phyloP scores from a whole-genome alignment of 768 basidiomycete genomes.

The Serendipita sp. region DNA sequence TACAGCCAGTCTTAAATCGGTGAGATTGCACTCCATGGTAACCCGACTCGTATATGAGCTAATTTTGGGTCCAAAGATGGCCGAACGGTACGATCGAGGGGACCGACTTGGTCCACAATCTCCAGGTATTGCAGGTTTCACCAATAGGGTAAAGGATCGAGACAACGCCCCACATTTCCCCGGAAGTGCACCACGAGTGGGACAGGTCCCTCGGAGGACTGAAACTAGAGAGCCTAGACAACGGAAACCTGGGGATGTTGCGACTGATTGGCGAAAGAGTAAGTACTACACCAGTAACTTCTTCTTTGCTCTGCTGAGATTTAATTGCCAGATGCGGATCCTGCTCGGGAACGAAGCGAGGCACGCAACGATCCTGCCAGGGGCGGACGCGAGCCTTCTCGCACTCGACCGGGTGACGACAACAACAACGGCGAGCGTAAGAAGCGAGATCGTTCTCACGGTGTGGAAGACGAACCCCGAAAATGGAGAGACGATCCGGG shows the following conservation, averaged over 20 bases:
- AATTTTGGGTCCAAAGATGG: neutral
- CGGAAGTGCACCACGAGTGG: neutral
- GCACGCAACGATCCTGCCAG: neutral
- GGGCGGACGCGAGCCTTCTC: neutral
- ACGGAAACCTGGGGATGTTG: neutral
- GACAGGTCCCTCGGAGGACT: neutral
- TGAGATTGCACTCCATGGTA: neutral
- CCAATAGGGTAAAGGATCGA: neutral
- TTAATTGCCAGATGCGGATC: neutral
- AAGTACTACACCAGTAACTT: neutral
- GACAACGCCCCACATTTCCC: neutral
- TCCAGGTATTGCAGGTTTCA: neutral
- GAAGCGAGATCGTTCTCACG: neutral
- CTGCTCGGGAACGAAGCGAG: neutral
- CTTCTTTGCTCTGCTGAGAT: neutral
- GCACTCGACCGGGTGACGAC: neutral
- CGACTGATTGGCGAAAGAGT: slow-evolving; percentile 4
- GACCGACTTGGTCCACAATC: neutral
- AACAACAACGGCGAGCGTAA: neutral
- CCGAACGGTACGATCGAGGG: neutral
- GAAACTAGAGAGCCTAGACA: neutral
- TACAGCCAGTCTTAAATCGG: slow-evolving; percentile 12
- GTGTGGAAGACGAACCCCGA: neutral
- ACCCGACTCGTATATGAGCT: neutral
- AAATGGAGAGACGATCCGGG: neutral